phyloP scores from a whole-genome alignment of 352 stramenopile genomes.

The Phytophthora ohioensis region DNA sequence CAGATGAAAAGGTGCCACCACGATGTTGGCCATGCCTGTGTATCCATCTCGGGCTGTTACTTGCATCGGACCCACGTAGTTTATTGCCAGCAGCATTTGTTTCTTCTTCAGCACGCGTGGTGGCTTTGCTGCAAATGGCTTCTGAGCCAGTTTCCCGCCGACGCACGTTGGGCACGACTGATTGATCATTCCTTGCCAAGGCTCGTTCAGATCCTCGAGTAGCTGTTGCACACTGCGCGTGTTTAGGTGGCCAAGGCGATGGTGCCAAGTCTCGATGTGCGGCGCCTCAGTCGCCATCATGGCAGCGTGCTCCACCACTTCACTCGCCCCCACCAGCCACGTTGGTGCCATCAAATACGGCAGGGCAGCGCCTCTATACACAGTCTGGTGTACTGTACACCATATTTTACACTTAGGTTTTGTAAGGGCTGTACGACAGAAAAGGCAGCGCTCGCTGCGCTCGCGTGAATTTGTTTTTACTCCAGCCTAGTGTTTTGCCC shows the following conservation, averaged over 20 bases:
- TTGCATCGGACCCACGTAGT: constrained; percentile 20
- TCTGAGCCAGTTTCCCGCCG: constrained; percentile 9
- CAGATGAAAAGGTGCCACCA: constrained; percentile 2
- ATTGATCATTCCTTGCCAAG: background rate
- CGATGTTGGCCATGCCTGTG: constrained; percentile 13
- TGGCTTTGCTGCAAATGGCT: background rate
- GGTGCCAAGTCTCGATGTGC: constrained; percentile 9
- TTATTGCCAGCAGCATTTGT: constrained; percentile 16
- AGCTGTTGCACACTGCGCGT: constrained; percentile 10
- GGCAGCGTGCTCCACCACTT: background rate
- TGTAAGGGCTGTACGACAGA: too few species aligned
- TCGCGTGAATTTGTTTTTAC: too few species aligned
- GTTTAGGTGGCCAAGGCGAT: constrained; percentile 10
- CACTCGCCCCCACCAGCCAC: background rate
- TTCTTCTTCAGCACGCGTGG: constrained; percentile 12
- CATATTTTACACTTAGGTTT: too few species aligned
- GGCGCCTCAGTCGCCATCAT: background rate
- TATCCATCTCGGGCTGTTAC: background rate
- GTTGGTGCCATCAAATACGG: constrained; percentile 14
- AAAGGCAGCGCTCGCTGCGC: too few species aligned
- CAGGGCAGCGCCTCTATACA: background rate
- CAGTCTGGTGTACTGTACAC: too few species aligned
- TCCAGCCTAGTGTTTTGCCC: too few species aligned
- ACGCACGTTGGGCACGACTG: constrained; percentile 13
- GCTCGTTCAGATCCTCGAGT: background rate